phyloP scores from a whole-genome alignment of 441 rosid genomes.

The Populus tomentosa region DNA sequence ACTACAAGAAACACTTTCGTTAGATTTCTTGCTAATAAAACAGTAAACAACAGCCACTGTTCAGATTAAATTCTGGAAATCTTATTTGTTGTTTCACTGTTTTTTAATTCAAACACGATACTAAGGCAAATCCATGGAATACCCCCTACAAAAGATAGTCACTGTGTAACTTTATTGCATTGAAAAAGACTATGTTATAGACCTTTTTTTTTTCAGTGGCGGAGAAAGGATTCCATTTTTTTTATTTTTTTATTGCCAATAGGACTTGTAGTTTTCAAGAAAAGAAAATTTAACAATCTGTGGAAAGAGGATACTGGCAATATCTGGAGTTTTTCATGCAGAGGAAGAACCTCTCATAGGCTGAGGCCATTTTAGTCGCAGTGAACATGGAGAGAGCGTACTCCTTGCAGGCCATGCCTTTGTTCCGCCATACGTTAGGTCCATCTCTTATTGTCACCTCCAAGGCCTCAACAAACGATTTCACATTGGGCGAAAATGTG shows the following conservation, averaged over 20 bases:
- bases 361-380: conserved; percentile 61
- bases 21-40: no score
- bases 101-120: no score
- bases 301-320: conserved; percentile 47
- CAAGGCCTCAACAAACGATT: conserved; percentile 56
- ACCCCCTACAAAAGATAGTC: no score
- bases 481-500: conserved; percentile 62
- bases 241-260: background rate
- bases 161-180: no score
- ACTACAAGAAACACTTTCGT: no score
- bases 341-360: conserved; percentile 68
- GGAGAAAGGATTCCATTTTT: no score
- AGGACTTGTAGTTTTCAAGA: background rate
- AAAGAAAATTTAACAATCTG: conserved; percentile 27
- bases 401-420: conserved; percentile 46
- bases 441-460: conserved; percentile 50
- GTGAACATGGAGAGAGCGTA: conserved; percentile 54
- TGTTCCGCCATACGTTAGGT: conserved; percentile 33
- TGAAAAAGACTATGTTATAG: no score
- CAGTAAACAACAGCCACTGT: no score
- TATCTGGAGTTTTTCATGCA: conserved; percentile 53
- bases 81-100: no score
- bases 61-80: no score
- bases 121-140: no score
- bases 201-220: no score